Percentiles rank a stretch among this genome's conserved stretches.
These are phyloP conservation scores for Fusarium robinianum DNA, from an alignment of 2,329 filamentous ascomycete species.

Conservation along the genomic window DNA sequence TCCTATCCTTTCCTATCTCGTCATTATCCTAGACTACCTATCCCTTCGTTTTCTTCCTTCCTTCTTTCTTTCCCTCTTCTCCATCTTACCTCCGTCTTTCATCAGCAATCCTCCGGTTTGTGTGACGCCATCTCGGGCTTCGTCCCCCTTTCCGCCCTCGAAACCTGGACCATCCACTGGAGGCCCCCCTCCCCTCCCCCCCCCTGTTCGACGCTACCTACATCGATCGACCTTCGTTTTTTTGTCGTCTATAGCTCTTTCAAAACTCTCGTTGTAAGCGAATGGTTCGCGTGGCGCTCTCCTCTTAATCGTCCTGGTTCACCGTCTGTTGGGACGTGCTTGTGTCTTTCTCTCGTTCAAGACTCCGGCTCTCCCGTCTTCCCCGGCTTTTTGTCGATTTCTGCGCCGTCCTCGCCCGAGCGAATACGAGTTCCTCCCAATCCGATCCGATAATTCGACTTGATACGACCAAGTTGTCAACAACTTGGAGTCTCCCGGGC, in stretches of 20 bases:
- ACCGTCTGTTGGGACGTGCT: background rate
- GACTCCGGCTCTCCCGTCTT: conserved; percentile 8
- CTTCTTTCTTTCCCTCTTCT: conserved; percentile 11
- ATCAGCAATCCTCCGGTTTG: conserved; percentile 18
- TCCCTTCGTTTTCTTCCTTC: conserved; percentile 21
- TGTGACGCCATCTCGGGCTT: conserved; percentile 26
- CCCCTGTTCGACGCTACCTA: no score
- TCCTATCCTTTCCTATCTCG: conserved; percentile 5
- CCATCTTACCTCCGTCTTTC: conserved; percentile 23
- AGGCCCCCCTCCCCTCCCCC: conserved; percentile 15
- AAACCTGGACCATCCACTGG: conserved; percentile 24
- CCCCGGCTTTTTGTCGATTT: conserved; percentile 8
- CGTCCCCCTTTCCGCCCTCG: conserved; percentile 26
- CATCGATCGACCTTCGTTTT: conserved; percentile 25
- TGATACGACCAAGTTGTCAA: no score
- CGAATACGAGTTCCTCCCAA: conserved; percentile 23
- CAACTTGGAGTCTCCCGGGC: background rate
- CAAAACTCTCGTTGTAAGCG: conserved; percentile 5
- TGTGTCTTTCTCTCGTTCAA: conserved; percentile 4
- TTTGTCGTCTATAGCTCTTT: conserved; percentile 17
- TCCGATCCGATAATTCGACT: conserved; percentile 7
- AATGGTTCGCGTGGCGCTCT: conserved; percentile 17
- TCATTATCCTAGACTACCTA: conserved; percentile 22
- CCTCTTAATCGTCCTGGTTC: conserved; percentile 11
- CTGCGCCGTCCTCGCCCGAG: conserved; percentile 4